Evolutionary conservation across 2,329 filamentous ascomycete genomes (phyloP), one percentile per base, ranked within the genome.

Genomic region (Plenodomus tracheiphilus): DNA sequence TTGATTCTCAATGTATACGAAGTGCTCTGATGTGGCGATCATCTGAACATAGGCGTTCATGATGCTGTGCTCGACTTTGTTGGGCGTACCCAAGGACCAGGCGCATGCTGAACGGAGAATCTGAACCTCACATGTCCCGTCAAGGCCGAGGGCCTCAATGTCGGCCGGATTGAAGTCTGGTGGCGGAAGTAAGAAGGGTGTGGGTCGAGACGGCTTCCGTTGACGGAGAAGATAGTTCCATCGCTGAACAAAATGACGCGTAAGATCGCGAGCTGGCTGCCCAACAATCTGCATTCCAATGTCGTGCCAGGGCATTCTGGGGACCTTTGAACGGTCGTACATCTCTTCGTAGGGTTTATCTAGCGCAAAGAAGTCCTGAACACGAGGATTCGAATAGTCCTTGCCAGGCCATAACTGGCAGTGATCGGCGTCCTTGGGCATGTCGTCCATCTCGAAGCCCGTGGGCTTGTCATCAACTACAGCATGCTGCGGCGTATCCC

Each of bases 271-370:
- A 11, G 94, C 93, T 2, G 94, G 94, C 70, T 97, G 94, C 3
- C 94, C 94, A 37, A 97, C 91, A 36, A 99, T 87, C 72, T 97
- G 94, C 94, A 99, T 97, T 2, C 88, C 85, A 54, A 99, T 91
- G 71, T 99, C 94, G 66, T 99, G 94, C 94, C 94, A 99, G 1
- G 94, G 93, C 94, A 97, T 99, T 53, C 94, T 81, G 1, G 94
- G 91, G 16, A 93, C 83, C 68, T 88, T 88, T 51, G 85, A 87
- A 46, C 94, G 87, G 72, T 97, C 91, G 66, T 97, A 99, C 94
- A 97, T 97, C 73, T 99, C 94, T 66, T 96, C 94, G 65, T 97
- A 97, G 1, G 94, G 94, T 70, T 95, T 91, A 67, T 94, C 88
- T 20, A 99, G 82, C 49, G 86, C 85, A 77, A 91, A 97, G 69